phyloP scores from a whole-genome alignment of 108 stramenopile species.

The Cyclotella kingstonii region DNA sequence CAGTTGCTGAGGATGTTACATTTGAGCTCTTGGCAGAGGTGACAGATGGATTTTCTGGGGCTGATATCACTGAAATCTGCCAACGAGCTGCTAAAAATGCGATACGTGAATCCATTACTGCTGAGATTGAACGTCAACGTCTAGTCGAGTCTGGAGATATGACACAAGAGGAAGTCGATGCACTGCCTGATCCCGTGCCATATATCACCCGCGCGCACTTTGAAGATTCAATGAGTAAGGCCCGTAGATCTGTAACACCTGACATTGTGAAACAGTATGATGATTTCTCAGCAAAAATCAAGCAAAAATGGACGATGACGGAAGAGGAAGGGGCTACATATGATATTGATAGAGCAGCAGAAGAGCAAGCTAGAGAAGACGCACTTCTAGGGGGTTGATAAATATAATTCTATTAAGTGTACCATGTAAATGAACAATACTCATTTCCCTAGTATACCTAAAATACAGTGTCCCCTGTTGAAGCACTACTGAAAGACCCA shows the following conservation, averaged over 20 bases:
- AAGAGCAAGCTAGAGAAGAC: slow-evolving; percentile 77
- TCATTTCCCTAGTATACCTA: no score
- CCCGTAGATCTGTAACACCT: slow-evolving; percentile 81
- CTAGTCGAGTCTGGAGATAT: slow-evolving; percentile 85
- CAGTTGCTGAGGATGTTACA: slow-evolving; percentile 78
- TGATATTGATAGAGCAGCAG: slow-evolving; percentile 81
- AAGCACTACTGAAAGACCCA: no score
- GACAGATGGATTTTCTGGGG: slow-evolving; percentile 92
- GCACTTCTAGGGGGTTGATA: slow-evolving; percentile 45
- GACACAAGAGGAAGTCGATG: slow-evolving; percentile 82
- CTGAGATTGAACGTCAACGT: slow-evolving; percentile 77
- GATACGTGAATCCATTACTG: slow-evolving; percentile 92
- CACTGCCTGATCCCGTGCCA: slow-evolving; percentile 80
- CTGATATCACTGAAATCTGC: slow-evolving; percentile 96
- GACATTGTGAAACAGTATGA: slow-evolving; percentile 87
- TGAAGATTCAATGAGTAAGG: slow-evolving; percentile 87
- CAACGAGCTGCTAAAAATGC: slow-evolving; percentile 90
- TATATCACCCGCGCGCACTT: slow-evolving; percentile 77
- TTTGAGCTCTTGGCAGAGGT: slow-evolving; percentile 82
- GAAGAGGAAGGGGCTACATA: slow-evolving; percentile 59
- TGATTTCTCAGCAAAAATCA: slow-evolving; percentile 81
- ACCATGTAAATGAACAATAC: no score
- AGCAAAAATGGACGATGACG: slow-evolving; percentile 71
- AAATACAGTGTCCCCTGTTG: no score
- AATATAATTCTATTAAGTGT: not conserved